Evolutionary conservation across 2,329 filamentous ascomycete species (phyloP).

Genomic region (Clonostachys chloroleuca): DNA sequence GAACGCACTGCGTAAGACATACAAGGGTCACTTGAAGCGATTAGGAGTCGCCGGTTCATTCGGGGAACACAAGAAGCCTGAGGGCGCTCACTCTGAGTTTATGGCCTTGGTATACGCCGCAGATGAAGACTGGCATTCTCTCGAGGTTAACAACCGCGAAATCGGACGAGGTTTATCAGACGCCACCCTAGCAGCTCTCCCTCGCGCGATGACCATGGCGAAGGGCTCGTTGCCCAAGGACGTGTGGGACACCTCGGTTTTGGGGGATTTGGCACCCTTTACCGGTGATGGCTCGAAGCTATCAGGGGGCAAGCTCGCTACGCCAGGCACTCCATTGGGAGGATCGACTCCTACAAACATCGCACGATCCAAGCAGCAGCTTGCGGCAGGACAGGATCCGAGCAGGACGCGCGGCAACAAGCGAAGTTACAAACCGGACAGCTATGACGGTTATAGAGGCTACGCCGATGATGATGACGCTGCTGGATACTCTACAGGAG

Average conservation of each 20-base stretch:
- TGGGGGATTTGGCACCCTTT: conserved; percentile 48
- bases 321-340: conserved; percentile 45
- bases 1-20: conserved; percentile 63
- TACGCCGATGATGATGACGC: conserved; percentile 53
- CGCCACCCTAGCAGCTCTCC: conserved; percentile 34
- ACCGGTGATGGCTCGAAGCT: conserved; percentile 31
- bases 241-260: conserved; percentile 52
- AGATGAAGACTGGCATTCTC: conserved; percentile 53
- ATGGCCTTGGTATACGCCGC: conserved; percentile 44
- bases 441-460: conserved; percentile 70
- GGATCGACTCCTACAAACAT: conserved; percentile 2
- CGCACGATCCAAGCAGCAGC: conserved; percentile 29
- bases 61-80: conserved; percentile 51
- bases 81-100: conserved; percentile 46
- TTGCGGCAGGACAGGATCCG: conserved; percentile 34
- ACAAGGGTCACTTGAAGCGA: conserved; percentile 64
- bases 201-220: conserved; percentile 51
- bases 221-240: conserved; percentile 51
- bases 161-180: conserved; percentile 48
- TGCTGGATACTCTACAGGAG: conserved; percentile 67
- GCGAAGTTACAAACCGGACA: conserved; percentile 69
- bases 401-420: conserved; percentile 60
- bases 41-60: conserved; percentile 59
- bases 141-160: conserved; percentile 48
- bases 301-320: conserved; percentile 40